Base-by-base conservation (phyloP, 768 basidiomycete species). In the Hebeloma cylindrosporum region DNA sequence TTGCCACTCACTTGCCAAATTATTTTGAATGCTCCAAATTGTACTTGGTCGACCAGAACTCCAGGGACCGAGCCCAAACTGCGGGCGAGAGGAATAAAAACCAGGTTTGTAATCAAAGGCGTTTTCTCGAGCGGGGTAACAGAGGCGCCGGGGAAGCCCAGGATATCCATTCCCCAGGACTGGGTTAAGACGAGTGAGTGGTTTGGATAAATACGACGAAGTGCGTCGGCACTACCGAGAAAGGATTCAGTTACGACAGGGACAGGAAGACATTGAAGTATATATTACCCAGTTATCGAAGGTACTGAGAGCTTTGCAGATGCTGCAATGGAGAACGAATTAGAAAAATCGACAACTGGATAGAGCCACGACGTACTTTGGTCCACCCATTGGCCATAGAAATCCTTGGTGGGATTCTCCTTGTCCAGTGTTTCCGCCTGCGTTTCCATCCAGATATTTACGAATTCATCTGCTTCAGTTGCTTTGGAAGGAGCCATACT, bases 201-300 rank as follows among this genome's bases (percentile, higher is more conserved):
- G 7, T 76, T 73, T 5, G 85, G 83, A 58, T 87, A 81, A 11
- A 83, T 45, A 52, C 69, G 74, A 27, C 72, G 76, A 28, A 89
- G 67, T 28, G 71, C 64, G 47, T 80, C 65, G 20, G 68, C 58
- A 54, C 75, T 64, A 64, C 45, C n/a, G 23, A 26, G 9, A 0
- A 10, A 7, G 21, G 14, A 4, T 6, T 43, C 16, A 46, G 27
- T 17, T 22, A 27, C 7, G 14, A 13, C 20, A 1, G 3, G 10
- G 11, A n/a, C 16, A 27, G 20, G 1, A 27, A 7, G 28, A 29
- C 9, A 28, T 2, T 18, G n/a, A 16, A 10, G 11, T 63, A 49
- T 38, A 33, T 5, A 29, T 25, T 59, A 82, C 81, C 67, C 76
- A 57, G 63, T 64, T 11, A 79, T 60, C 10, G 69, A 56, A 1